Conservation (phyloP, 73 alveolate species). For the Breviolum minutum region DNA sequence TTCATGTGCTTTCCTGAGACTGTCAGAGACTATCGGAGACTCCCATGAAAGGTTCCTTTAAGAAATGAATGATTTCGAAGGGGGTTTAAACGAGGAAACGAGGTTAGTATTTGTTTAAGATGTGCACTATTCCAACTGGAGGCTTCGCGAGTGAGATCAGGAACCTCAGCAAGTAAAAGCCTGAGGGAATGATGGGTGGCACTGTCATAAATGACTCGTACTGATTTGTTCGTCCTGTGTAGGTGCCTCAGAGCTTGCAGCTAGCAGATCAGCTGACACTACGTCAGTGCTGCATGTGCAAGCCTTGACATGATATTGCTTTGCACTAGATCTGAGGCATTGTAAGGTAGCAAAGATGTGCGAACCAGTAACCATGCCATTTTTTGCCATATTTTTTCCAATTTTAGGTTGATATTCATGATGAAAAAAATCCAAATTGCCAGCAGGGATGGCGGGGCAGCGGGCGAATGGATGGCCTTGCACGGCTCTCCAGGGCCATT, state of each 20-base stretch:
- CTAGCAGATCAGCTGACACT: not conserved
- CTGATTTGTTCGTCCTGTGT: not conserved
- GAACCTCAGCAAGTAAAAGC: not conserved
- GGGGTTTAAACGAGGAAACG: no score
- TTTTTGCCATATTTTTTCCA: not conserved
- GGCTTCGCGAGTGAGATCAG: conserved; percentile 49
- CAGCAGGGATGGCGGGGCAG: not conserved
- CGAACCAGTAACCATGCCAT: no score
- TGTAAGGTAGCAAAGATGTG: not conserved
- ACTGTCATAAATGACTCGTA: not conserved
- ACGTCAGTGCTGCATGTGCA: no score
- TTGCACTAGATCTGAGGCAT: not conserved
- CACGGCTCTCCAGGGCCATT: conserved; percentile 72
- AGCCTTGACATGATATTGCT: not conserved
- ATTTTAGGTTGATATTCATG: not conserved
- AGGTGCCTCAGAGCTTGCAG: conserved; percentile 1
- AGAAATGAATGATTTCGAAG: not conserved
- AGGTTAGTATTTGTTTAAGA: not conserved
- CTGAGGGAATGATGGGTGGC: not conserved
- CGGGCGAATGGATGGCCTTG: conserved; percentile 52
- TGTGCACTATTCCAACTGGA: not conserved
- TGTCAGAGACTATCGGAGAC: not conserved
- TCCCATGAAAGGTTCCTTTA: not conserved
- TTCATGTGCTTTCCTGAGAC: not conserved
- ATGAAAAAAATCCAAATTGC: not conserved